Percentiles rank a stretch among this genome's conserved stretches.
Evolutionary conservation across 805 yeast genomes (phyloP).

Genomic region (Sugiyamaella marilandica): DNA sequence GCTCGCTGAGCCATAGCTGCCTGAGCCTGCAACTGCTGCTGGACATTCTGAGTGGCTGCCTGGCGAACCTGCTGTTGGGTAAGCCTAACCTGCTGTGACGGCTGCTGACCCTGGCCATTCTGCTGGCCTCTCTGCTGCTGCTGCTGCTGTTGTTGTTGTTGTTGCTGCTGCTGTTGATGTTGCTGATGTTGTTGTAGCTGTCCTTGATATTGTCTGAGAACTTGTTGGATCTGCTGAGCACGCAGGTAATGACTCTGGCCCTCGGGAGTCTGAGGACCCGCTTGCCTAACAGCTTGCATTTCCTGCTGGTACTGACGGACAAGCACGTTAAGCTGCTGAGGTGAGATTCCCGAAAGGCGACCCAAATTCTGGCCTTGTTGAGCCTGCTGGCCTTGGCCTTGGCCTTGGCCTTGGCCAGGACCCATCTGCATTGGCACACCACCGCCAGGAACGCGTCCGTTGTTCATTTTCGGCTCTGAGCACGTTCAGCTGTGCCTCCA

Average conservation of each 20-base stretch:
- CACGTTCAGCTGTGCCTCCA: no score
- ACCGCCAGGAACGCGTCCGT: neutral
- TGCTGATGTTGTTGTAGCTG: constrained; percentile 16
- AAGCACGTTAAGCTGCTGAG: constrained; percentile 27
- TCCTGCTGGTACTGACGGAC: constrained; percentile 30
- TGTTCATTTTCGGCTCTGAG: neutral
- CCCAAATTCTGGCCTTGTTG: neutral
- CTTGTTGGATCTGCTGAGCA: constrained; percentile 28
- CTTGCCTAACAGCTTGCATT: constrained; percentile 21
- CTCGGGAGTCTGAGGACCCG: constrained; percentile 29
- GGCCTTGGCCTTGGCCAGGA: neutral
- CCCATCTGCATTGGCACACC: neutral
- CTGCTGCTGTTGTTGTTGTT: constrained; percentile 12
- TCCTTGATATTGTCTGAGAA: constrained; percentile 23
- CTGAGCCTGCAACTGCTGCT: constrained; percentile 15
- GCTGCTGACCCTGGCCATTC: constrained; percentile 15
- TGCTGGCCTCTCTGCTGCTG: constrained; percentile 11
- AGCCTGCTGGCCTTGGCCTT: neutral
- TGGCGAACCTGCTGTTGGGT: constrained; percentile 9
- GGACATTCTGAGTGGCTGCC: constrained; percentile 13
- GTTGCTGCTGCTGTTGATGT: constrained; percentile 21
- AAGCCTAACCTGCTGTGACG: constrained; percentile 4
- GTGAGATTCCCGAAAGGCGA: constrained; percentile 13
- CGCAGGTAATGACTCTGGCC: constrained; percentile 29
- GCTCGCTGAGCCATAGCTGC: constrained; percentile 8